These are phyloP conservation scores for Rhododendron ovatum DNA, from an alignment of 148 eudicot genomes.

Conservation along the genomic window DNA sequence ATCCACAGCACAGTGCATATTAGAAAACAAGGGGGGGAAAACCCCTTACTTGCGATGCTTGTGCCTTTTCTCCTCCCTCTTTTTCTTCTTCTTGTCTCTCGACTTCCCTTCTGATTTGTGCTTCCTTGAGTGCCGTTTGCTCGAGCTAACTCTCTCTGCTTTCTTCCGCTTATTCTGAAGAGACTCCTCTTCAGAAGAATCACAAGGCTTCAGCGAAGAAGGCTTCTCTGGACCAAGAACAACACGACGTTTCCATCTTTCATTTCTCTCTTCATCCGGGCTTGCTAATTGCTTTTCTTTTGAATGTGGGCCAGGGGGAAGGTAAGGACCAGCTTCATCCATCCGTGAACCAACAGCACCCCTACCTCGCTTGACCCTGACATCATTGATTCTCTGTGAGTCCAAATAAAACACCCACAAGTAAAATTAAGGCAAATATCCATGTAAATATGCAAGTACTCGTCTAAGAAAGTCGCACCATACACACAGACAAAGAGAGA, in stretches of 20 bases:
- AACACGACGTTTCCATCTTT: conserved; percentile 19
- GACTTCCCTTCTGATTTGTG: conserved; percentile 56
- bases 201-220: conserved; percentile 24
- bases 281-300: conserved; percentile 17
- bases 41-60: conserved; percentile 23
- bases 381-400: conserved; percentile 9
- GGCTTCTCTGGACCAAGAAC: conserved; percentile 73
- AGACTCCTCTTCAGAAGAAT: conserved; percentile 48
- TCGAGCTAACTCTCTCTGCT: conserved; percentile 40
- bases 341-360: conserved; percentile 88
- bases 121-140: conserved; percentile 53
- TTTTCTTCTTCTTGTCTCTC: conserved; percentile 43
- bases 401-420: not conserved
- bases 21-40: not conserved
- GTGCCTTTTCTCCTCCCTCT: conserved; percentile 39
- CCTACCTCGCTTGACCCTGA: conserved; percentile 88
- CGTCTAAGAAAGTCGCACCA: not conserved
- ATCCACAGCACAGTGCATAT: not conserved
- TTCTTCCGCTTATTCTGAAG: conserved; percentile 26
- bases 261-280: conserved; percentile 11
- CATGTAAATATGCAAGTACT: not conserved
- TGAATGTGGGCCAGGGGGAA: conserved; percentile 33
- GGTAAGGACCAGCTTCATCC: conserved; percentile 95
- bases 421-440: not conserved
- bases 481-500: not conserved